Evolutionary conservation across 2,329 filamentous ascomycete genomes (phyloP), one percentile per base, ranked within the genome.

Genomic region (Dryadomyces quercus-mongolicae): DNA sequence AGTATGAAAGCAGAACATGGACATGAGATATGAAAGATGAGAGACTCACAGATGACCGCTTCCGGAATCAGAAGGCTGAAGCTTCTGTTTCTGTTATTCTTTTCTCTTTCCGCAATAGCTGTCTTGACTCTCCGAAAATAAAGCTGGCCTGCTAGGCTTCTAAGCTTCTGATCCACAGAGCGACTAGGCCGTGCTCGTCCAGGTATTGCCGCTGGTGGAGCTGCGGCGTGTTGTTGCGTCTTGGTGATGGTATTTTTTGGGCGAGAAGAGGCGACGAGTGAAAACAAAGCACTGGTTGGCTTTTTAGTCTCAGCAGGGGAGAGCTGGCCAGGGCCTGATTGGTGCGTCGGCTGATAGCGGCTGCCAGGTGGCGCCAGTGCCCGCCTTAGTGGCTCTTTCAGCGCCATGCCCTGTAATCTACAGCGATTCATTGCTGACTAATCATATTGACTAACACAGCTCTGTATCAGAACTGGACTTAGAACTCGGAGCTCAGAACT

Each of bases 211-310:
- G 21, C 16, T 31, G 36, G 34, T 50, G 48, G 48, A 40, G 48
- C 48, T 40, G 48, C 48, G 13, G 34, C 48, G 48, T 50, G 48
- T 40, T 50, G 48, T 22, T 22, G 13, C 18, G n/a, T 20, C 47
- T 49, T 50, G 20, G 48, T 42, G 48, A 50, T 50, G 46, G 43
- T 31, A 31, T 40, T 40, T 50, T 42, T 34, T 15, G 48, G 40
- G 46, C 22, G 45, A 54, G 53, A 52, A 52, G 50, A 51, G 47
- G 51, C 53, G 49, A 53, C 49, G 50, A 57, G 54, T 55, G 31
- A 54, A 55, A 47, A 15, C 48, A 54, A 55, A 47, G 18, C 48
- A 38, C 40, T 34, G 40, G 13, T 18, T 42, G 36, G 49, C 38
- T 34, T 45, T 51, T 51, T 51, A 43, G 49, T 5, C 18, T 22